phyloP scores from a whole-genome alignment of 2,329 filamentous ascomycete species.

The Venturia carpophila region DNA sequence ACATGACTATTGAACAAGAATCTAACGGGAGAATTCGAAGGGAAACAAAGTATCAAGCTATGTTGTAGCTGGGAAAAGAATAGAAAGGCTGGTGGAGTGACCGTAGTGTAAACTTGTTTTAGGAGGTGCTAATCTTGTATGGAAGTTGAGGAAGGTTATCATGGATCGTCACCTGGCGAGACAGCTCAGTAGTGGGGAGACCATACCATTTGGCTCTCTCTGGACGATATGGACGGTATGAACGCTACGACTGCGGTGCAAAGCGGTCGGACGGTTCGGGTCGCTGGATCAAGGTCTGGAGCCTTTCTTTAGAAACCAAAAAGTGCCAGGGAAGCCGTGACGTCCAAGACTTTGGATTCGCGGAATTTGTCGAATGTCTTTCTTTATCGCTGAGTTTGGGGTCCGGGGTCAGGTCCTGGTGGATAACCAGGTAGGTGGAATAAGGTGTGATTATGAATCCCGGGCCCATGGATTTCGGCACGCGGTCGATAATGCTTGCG shows the following conservation, averaged over 20 bases:
- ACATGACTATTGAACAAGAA: conserved; percentile 37
- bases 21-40: not conserved
- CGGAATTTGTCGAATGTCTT: not conserved
- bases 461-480: not conserved
- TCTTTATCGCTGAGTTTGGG: not conserved
- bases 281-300: conserved; percentile 3
- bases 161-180: not conserved
- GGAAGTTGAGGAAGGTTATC: not conserved
- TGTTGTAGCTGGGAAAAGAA: not conserved
- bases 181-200: not conserved
- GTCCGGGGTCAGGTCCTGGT: too few species aligned
- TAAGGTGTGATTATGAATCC: not conserved
- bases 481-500: conserved; percentile 1
- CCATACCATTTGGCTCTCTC: not conserved
- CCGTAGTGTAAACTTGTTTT: not conserved
- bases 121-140: not conserved
- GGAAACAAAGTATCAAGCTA: not conserved
- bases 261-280: conserved; percentile 7
- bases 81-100: not conserved
- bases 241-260: not conserved
- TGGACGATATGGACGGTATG: not conserved
- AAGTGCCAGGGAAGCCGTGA: not conserved
- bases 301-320: not conserved
- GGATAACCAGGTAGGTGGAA: too few species aligned
- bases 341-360: not conserved